Conservation (phyloP, 768 basidiomycete species). For the Cystobasidium tubakii region DNA sequence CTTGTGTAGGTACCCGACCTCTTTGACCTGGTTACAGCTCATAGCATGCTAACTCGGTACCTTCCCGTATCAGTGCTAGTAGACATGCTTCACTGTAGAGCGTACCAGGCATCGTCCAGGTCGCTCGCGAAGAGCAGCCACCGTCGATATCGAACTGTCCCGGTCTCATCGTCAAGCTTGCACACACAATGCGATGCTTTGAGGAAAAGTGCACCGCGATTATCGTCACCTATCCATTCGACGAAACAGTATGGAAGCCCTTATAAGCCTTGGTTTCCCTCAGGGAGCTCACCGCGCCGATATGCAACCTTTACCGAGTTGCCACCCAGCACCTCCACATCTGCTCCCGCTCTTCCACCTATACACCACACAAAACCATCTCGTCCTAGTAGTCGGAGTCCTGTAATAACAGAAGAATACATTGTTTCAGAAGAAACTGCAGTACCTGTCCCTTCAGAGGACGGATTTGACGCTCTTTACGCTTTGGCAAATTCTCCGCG, state of each 20-base stretch:
- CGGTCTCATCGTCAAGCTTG: background rate
- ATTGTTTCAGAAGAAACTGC: background rate
- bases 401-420: background rate
- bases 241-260: background rate
- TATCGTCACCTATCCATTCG: background rate
- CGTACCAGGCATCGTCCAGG: background rate
- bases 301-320: constrained; percentile 14
- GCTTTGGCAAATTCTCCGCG: background rate
- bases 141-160: background rate
- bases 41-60: background rate
- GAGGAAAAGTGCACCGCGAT: background rate
- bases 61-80: background rate
- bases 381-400: background rate
- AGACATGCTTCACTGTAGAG: background rate
- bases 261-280: background rate
- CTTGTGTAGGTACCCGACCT: too few species aligned
- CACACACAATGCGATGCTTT: background rate
- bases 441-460: background rate
- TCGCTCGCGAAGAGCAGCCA: background rate
- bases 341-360: background rate
- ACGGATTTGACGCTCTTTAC: background rate
- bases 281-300: background rate
- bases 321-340: background rate
- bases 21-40: too few species aligned
- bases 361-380: background rate